A percentile compares a stretch with the other conserved stretches of the same genome.
These are phyloP conservation scores for Komagataella populi DNA, from an alignment of 805 yeast genomes.

Conservation along the genomic window DNA sequence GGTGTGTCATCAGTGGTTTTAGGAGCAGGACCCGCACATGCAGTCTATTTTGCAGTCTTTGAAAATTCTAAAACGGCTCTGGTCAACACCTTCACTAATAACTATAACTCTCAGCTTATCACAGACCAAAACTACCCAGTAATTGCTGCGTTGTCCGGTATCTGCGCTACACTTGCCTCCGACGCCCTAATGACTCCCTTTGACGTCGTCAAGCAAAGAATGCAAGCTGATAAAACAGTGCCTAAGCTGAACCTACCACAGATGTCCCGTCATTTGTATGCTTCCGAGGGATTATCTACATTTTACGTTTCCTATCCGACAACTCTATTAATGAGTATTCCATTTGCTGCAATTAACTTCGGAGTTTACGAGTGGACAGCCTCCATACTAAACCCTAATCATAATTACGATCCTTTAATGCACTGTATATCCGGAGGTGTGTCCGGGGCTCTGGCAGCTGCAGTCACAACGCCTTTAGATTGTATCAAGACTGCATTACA, in stretches of 20 bases:
- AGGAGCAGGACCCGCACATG: slow-evolving; percentile 99
- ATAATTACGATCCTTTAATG: slow-evolving; percentile 71
- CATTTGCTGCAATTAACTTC: slow-evolving; percentile 90
- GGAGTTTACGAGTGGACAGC: slow-evolving; percentile 82
- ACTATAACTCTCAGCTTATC: slow-evolving; percentile 29
- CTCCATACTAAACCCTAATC: slow-evolving; percentile 65
- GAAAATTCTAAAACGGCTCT: slow-evolving; percentile 61
- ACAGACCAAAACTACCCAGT: slow-evolving; percentile 64
- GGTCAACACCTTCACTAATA: slow-evolving; percentile 18
- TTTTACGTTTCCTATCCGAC: slow-evolving; percentile 92
- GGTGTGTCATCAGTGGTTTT: slow-evolving; percentile 85
- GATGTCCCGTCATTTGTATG: slow-evolving; percentile 31
- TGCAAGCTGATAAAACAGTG: slow-evolving; percentile 38
- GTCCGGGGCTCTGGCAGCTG: slow-evolving; percentile 94
- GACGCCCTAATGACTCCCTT: slow-evolving; percentile 98
- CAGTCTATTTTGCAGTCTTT: slow-evolving; percentile 89
- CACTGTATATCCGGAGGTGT: slow-evolving; percentile 91
- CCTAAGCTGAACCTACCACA: slow-evolving; percentile 4
- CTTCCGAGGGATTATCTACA: slow-evolving; percentile 58
- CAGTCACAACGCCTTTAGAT: slow-evolving; percentile 87
- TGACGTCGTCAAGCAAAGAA: slow-evolving; percentile 88
- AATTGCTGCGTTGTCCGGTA: slow-evolving; percentile 79
- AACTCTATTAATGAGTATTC: slow-evolving; percentile 80
- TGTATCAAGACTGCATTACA: slow-evolving; percentile 87
- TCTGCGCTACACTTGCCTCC: slow-evolving; percentile 81